Conservation (phyloP, 352 stramenopile species). For the Phytophthora ohioensis region DNA sequence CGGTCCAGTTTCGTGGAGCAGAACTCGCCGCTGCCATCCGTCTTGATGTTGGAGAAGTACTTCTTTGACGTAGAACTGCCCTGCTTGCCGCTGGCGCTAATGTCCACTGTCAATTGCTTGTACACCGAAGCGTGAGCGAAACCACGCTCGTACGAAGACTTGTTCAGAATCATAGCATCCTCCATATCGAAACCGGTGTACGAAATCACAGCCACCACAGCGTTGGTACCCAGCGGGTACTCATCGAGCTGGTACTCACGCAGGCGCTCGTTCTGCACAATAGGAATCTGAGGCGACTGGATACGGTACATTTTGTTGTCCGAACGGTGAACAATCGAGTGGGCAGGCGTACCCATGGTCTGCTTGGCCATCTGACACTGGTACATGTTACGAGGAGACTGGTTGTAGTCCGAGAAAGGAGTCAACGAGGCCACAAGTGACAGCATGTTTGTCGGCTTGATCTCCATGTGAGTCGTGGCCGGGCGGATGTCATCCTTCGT, state of each 20-base stretch:
- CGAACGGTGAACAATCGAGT: slow-evolving; percentile 95
- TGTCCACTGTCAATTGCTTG: slow-evolving; percentile 98
- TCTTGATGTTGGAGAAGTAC: slow-evolving; percentile 94
- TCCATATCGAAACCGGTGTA: slow-evolving; percentile 99
- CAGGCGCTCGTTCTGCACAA: slow-evolving; percentile 98
- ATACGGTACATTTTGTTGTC: slow-evolving; percentile 99
- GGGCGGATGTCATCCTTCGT: slow-evolving; percentile 96
- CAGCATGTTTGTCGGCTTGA: slow-evolving; percentile 99
- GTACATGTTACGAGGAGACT: slow-evolving; percentile 99
- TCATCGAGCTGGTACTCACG: slow-evolving; percentile 98
- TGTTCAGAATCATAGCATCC: slow-evolving; percentile 99
- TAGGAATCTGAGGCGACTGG: slow-evolving; percentile 97
- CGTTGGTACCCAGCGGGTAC: slow-evolving; percentile 99
- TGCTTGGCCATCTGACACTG: slow-evolving; percentile 99
- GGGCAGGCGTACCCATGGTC: slow-evolving; percentile 99
- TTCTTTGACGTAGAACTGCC: slow-evolving; percentile 82
- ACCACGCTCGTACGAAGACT: slow-evolving; percentile 97
- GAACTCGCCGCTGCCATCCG: slow-evolving; percentile 68
- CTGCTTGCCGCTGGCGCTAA: slow-evolving; percentile 69
- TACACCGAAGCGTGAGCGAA: slow-evolving; percentile 99
- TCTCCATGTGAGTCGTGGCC: slow-evolving; percentile 98
- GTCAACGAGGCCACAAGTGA: slow-evolving; percentile 98
- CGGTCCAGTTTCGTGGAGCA: slow-evolving; percentile 91
- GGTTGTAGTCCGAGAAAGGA: slow-evolving; percentile 99
- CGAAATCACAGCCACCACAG: slow-evolving; percentile 99